These are phyloP conservation scores for Picochlorum sp. DNA, from an alignment of 139 green algal genomes.

Conservation along the genomic window DNA sequence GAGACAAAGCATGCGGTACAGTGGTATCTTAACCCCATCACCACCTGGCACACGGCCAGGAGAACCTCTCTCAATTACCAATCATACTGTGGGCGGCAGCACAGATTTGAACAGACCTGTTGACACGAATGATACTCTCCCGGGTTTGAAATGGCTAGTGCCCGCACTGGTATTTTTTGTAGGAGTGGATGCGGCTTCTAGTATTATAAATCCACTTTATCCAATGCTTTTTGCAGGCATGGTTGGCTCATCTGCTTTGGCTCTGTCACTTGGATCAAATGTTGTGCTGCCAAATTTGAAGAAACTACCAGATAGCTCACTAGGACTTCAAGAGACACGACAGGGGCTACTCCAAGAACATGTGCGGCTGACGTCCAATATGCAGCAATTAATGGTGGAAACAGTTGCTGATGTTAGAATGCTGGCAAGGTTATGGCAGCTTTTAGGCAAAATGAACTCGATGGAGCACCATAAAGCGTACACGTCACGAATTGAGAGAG, in stretches of 20 bases:
- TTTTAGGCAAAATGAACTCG: constrained; percentile 80
- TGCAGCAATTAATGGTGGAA: constrained; percentile 40
- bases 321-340: constrained; percentile 49
- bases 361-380: constrained; percentile 20
- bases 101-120: constrained; percentile 50
- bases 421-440: constrained; percentile 79
- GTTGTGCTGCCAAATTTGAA: constrained; percentile 73
- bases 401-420: constrained; percentile 62
- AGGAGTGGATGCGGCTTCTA: constrained; percentile 63
- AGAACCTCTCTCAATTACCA: constrained; percentile 67
- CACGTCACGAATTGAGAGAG: constrained; percentile 55
- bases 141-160: constrained; percentile 63
- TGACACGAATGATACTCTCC: constrained; percentile 12
- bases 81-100: constrained; percentile 56
- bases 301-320: constrained; percentile 49
- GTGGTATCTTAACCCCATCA: constrained; percentile 40
- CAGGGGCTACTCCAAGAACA: constrained; percentile 74
- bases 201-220: constrained; percentile 64
- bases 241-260: constrained; percentile 17
- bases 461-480: constrained; percentile 46
- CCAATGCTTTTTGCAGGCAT: constrained; percentile 52
- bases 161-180: constrained; percentile 32
- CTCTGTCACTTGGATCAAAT: constrained; percentile 34
- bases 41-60: constrained; percentile 61
- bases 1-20: constrained; percentile 4